These are phyloP conservation scores for Didymella keratinophila DNA, from an alignment of 2,329 filamentous ascomycete genomes.

Conservation along the genomic window DNA sequence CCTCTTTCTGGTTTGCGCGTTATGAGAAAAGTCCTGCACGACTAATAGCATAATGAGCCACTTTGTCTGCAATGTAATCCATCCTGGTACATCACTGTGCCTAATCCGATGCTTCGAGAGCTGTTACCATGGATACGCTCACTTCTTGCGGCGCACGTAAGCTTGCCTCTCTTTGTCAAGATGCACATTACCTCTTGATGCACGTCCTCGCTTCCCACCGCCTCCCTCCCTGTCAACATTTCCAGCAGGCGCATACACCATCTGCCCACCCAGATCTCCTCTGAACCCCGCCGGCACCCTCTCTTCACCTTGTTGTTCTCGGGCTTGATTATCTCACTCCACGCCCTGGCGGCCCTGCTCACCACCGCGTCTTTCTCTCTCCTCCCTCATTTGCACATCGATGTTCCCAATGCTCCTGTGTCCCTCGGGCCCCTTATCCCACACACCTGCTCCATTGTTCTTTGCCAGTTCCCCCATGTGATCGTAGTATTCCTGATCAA, in stretches of 20 bases:
- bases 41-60: neutral
- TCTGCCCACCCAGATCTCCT: neutral
- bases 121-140: neutral
- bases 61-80: neutral
- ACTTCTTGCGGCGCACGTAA: slow-evolving; percentile 4
- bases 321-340: neutral
- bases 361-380: neutral
- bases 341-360: neutral
- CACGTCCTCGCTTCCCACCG: neutral
- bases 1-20: neutral
- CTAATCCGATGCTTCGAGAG: neutral
- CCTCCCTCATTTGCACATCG: neutral
- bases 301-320: neutral
- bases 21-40: no score
- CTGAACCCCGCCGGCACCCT: neutral
- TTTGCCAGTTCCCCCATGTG: neutral
- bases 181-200: neutral
- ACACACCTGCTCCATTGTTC: neutral
- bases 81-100: neutral
- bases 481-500: neutral
- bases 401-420: neutral
- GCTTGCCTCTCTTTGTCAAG: neutral
- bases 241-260: neutral
- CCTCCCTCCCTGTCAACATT: neutral
- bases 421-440: neutral